These are phyloP conservation scores for Zygosaccharomyces sapae DNA, from an alignment of 1,139 yeast genomes.

Conservation along the genomic window DNA sequence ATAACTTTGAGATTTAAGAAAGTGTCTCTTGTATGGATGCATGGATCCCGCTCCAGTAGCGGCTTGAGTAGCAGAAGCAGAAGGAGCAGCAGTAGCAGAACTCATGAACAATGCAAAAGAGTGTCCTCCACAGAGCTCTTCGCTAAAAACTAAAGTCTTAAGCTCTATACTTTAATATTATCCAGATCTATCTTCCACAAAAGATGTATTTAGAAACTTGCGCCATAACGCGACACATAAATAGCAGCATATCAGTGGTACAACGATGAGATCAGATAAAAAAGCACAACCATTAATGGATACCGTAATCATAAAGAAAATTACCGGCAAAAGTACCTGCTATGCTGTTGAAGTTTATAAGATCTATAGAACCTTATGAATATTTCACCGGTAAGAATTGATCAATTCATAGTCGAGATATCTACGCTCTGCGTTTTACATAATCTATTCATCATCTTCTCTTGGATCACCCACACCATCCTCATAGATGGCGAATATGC, in stretches of 20 bases:
- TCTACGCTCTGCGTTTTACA: background rate
- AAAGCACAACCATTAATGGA: background rate
- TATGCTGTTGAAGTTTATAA: too few relatives aligned
- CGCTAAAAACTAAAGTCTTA: background rate
- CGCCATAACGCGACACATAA: slow-evolving; percentile 5
- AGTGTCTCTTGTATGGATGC: slow-evolving; percentile 24
- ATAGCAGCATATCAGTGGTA: background rate
- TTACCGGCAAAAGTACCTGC: too few relatives aligned
- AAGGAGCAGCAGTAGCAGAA: slow-evolving; percentile 3
- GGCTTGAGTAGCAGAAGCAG: slow-evolving; percentile 1
- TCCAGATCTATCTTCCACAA: background rate
- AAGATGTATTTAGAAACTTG: slow-evolving; percentile 3
- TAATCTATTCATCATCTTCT: slow-evolving; percentile 53
- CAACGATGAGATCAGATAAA: background rate
- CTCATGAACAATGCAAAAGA: background rate
- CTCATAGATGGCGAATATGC: slow-evolving; percentile 91
- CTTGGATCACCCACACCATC: slow-evolving; percentile 97
- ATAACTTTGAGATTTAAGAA: slow-evolving; percentile 14
- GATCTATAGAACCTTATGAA: too few relatives aligned
- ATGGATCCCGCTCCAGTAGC: slow-evolving; percentile 7
- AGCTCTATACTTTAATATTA: background rate
- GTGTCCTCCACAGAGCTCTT: background rate
- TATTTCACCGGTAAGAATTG: background rate
- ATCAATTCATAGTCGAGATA: background rate
- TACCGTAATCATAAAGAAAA: background rate